These are phyloP conservation scores for Colletotrichum godetiae DNA, from an alignment of 2,329 filamentous ascomycete species.

Conservation along the genomic window DNA sequence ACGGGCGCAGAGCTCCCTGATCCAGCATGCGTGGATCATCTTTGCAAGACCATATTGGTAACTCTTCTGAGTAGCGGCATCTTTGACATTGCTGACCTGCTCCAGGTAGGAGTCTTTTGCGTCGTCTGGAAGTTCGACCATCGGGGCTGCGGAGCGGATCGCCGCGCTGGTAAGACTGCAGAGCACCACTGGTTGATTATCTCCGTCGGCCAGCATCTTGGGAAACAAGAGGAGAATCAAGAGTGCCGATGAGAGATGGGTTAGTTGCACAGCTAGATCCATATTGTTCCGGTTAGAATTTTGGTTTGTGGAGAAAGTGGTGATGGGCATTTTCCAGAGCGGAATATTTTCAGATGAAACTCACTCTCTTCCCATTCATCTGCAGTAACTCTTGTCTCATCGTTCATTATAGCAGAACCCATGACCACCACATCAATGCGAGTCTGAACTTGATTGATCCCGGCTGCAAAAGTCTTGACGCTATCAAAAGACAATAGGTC, in stretches of 20 bases:
- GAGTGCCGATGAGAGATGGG: background rate
- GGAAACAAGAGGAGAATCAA: background rate
- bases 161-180: background rate
- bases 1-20: conserved; percentile 4
- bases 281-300: background rate
- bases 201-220: background rate
- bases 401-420: conserved; percentile 3
- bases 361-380: conserved; percentile 4
- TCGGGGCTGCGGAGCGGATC: background rate
- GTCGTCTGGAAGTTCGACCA: background rate
- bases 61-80: background rate
- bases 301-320: background rate
- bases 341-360: background rate
- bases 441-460: background rate
- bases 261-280: background rate
- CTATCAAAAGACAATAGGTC: background rate
- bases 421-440: background rate
- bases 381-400: background rate
- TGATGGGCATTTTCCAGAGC: background rate
- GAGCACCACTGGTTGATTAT: background rate
- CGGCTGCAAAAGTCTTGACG: background rate
- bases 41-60: background rate
- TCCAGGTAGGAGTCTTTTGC: background rate
- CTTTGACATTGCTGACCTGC: background rate
- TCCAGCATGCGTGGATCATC: background rate